Percentiles rank a stretch among this genome's conserved stretches.
Conservation (phyloP, 768 basidiomycete genomes). For the Cystoderma amianthinum region DNA sequence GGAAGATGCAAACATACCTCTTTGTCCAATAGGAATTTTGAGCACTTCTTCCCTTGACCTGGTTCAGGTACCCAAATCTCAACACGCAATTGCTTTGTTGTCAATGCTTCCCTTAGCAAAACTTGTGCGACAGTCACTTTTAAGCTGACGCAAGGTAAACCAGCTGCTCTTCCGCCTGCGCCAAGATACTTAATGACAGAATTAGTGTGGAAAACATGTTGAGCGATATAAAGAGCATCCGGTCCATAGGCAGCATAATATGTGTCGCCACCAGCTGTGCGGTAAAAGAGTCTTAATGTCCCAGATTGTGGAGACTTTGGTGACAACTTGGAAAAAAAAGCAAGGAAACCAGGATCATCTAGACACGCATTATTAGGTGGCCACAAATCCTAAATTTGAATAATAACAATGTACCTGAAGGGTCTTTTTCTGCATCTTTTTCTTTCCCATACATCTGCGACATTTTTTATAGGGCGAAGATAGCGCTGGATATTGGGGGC, state of each 20-base stretch:
- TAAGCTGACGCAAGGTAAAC: constrained; percentile 74
- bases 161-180: constrained; percentile 43
- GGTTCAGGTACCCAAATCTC: constrained; percentile 84
- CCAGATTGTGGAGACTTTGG: constrained; percentile 70
- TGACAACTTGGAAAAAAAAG: constrained; percentile 58
- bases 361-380: too few species aligned
- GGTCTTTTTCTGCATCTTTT: constrained; percentile 32
- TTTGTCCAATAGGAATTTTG: constrained; percentile 75
- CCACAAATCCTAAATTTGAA: too few species aligned
- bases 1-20: constrained; percentile 39
- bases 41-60: constrained; percentile 66
- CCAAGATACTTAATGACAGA: constrained; percentile 93
- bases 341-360: constrained; percentile 70
- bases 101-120: constrained; percentile 85
- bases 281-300: constrained; percentile 82
- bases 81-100: constrained; percentile 81
- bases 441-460: constrained; percentile 62
- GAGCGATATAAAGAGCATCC: constrained; percentile 85
- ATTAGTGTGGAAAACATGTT: constrained; percentile 79
- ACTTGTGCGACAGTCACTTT: constrained; percentile 70
- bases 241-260: constrained; percentile 87
- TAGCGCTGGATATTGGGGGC: too few species aligned
- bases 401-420: constrained; percentile 9
- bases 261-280: constrained; percentile 42
- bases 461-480: too few species aligned